Evolutionary conservation across 2,329 filamentous ascomycete species (phyloP).

Genomic region (Xylaria sp.): DNA sequence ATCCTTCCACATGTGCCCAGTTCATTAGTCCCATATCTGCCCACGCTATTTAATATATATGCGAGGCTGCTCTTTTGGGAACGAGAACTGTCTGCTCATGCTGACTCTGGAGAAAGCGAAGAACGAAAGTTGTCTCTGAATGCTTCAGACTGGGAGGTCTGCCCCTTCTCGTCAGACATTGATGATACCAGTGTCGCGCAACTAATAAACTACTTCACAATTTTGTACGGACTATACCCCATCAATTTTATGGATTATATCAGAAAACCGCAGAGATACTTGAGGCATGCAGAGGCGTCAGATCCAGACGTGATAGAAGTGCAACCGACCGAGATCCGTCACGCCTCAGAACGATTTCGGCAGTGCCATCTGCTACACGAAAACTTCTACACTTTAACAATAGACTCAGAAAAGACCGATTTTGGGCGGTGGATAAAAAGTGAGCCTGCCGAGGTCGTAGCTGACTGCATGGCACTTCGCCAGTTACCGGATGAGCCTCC

Average conservation of each 20-base stretch:
- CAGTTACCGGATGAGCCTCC: slow-evolving; percentile 45
- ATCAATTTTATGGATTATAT: slow-evolving; percentile 90
- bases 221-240: slow-evolving; percentile 84
- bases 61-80: slow-evolving; percentile 85
- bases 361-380: slow-evolving; percentile 80
- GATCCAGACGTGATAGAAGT: slow-evolving; percentile 80
- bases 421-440: slow-evolving; percentile 81
- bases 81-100: slow-evolving; percentile 58
- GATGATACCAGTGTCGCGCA: slow-evolving; percentile 73
- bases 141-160: slow-evolving; percentile 70
- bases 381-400: slow-evolving; percentile 84
- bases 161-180: slow-evolving; percentile 68
- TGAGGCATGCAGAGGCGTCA: slow-evolving; percentile 77
- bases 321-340: slow-evolving; percentile 79
- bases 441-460: slow-evolving; percentile 82
- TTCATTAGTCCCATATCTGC: slow-evolving; percentile 74
- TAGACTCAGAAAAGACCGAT: slow-evolving; percentile 83
- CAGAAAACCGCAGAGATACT: slow-evolving; percentile 80
- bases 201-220: slow-evolving; percentile 80
- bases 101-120: slow-evolving; percentile 54
- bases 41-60: slow-evolving; percentile 83
- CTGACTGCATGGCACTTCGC: slow-evolving; percentile 80
- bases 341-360: slow-evolving; percentile 79
- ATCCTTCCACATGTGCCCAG: slow-evolving; percentile 83
- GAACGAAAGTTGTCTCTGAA: slow-evolving; percentile 49